Evolutionary conservation across 345 rosid genomes (phyloP), one percentile per base, ranked within the genome.

Genomic region (Cardamine chenopodiifolia): DNA sequence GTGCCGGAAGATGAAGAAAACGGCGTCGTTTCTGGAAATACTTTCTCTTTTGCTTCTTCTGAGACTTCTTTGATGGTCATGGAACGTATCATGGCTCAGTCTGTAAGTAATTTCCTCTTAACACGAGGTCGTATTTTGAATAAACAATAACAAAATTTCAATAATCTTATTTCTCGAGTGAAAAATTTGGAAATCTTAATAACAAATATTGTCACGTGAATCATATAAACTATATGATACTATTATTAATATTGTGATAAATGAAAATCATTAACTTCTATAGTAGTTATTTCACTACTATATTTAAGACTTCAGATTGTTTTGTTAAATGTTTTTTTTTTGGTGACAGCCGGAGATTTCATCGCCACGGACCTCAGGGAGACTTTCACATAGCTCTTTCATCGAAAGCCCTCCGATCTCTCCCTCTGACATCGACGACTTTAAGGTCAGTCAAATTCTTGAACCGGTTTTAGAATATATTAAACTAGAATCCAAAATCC

Each of bases 361-460:
- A 52, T 88, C 99, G 62, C 93, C 95, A 35, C 81, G 99, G 64
- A 88, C 92, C 9, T 86, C 98, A 48, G 97, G 97, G 31, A 82
- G 97, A 76, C 88, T 91, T 22, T 91, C 97, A 12, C 97, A 89
- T 63, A 93, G 98, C 81, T 91, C 98, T 19, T 83, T 85, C 42
- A 87, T 96, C 14, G 99, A 95, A 75, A 95, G 99, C 66, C 99
- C 99, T n/a, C 99, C 99, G 7, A 97, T 92, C 26, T 95, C 99
- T 52, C 99, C 99, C 15, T 86, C 97, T 6, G 98, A 92, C 49
- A 80, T 86, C 29, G 99, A 95, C 55, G 99, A 95, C 53, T 77
- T 79, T 48, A 95, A 95, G 97, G 98, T 91, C 62, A 42, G 81
- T 75, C 35, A 25, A 40, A 8, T 70, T 77, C 54, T 70, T 63